Conservation (phyloP, 805 yeast species). For the Komagataella ulmi region DNA sequence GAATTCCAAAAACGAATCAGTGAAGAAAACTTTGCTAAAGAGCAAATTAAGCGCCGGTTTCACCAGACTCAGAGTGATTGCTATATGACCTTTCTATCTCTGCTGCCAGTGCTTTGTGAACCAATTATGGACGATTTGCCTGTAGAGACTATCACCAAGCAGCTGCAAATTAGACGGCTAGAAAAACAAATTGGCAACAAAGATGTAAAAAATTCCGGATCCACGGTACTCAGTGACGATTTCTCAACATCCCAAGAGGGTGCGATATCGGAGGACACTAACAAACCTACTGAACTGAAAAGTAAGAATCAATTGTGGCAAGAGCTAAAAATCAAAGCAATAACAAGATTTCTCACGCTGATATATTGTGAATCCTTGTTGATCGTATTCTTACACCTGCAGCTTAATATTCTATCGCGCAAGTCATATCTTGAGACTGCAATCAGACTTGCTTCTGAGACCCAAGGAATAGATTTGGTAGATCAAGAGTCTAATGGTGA, state of each 20-base stretch:
- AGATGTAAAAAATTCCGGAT: conserved; percentile 5
- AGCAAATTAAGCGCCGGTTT: conserved; percentile 68
- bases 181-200: conserved; percentile 11
- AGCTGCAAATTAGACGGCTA: conserved; percentile 48
- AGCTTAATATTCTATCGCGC: conserved; percentile 80
- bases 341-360: conserved; percentile 61
- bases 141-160: conserved; percentile 61
- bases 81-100: conserved; percentile 66
- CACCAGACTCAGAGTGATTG: conserved; percentile 90
- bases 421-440: conserved; percentile 75
- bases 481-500: conserved; percentile 10
- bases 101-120: conserved; percentile 61
- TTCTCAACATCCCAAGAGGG: conserved; percentile 14
- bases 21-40: conserved; percentile 47
- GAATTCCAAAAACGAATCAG: conserved; percentile 37
- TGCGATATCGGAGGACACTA: conserved; percentile 5
- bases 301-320: conserved; percentile 70
- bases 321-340: conserved; percentile 59
- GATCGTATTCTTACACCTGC: conserved; percentile 70
- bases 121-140: conserved; percentile 51
- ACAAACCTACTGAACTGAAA: conserved; percentile 10
- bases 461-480: conserved; percentile 17
- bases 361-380: conserved; percentile 57
- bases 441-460: conserved; percentile 46
- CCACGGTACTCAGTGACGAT: conserved; percentile 23